Percentiles rank a stretch among this genome's conserved stretches.
phyloP scores from a whole-genome alignment of 1,139 yeast species.

The Candida tetrigidarum region DNA sequence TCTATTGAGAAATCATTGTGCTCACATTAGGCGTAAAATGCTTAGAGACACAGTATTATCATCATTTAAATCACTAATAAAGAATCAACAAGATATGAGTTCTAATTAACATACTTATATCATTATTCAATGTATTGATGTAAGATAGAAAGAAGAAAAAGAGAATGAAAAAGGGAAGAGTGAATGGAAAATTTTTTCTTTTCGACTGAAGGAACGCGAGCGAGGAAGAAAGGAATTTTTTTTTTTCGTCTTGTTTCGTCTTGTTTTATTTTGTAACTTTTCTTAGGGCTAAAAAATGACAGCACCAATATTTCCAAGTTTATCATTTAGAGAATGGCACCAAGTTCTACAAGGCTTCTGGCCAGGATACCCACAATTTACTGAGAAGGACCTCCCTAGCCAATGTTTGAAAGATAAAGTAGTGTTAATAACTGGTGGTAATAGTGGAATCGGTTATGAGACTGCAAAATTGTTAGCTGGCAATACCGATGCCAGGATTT shows the following conservation, averaged over 20 bases:
- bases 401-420: constrained; percentile 11
- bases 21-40: constrained; percentile 59
- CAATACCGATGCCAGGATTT: constrained; percentile 36
- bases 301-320: constrained; percentile 9
- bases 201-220: no score
- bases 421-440: constrained; percentile 15
- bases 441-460: constrained; percentile 22
- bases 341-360: constrained; percentile 14
- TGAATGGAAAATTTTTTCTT: neutral
- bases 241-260: neutral
- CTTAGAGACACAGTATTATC: constrained; percentile 50
- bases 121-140: constrained; percentile 1
- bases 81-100: neutral
- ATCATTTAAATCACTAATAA: constrained; percentile 45
- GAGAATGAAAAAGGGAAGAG: constrained; percentile 1
- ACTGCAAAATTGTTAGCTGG: constrained; percentile 35
- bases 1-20: constrained; percentile 85
- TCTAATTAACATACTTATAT: constrained; percentile 4
- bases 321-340: constrained; percentile 11
- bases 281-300: constrained; percentile 6
- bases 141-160: neutral
- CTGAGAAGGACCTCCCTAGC: constrained; percentile 13
- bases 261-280: neutral
- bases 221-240: no score
- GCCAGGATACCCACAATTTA: constrained; percentile 14